Evolutionary conservation across 1,139 yeast species (phyloP).

Genomic region (Kluyveromyces sp.): DNA sequence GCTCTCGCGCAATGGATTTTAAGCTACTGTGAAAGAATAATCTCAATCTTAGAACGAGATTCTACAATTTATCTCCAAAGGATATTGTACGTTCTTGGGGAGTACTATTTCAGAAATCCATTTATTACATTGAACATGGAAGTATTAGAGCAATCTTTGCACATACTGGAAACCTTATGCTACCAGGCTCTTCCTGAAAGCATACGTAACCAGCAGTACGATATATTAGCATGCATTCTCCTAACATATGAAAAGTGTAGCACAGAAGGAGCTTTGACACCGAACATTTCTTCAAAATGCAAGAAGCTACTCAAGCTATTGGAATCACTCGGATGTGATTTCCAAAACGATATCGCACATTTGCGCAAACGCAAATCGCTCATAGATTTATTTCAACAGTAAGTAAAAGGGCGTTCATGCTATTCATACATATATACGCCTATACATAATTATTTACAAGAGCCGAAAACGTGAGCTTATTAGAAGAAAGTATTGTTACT

Average conservation of each 20-base stretch:
- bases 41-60: slow-evolving; percentile 9
- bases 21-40: slow-evolving; percentile 4
- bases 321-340: slow-evolving; percentile 13
- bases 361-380: slow-evolving; percentile 1
- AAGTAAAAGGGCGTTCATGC: background rate
- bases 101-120: slow-evolving; percentile 22
- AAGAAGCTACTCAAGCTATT: slow-evolving; percentile 5
- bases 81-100: slow-evolving; percentile 23
- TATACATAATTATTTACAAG: background rate
- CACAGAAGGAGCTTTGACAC: slow-evolving; percentile 18
- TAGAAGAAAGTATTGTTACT: background rate
- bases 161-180: slow-evolving; percentile 10
- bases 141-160: slow-evolving; percentile 12
- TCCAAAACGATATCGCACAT: slow-evolving; percentile 5
- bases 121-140: slow-evolving; percentile 18
- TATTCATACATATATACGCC: background rate
- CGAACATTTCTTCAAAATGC: slow-evolving; percentile 1
- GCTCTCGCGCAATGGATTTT: slow-evolving; percentile 15
- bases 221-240: slow-evolving; percentile 18
- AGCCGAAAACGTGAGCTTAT: too few relatives aligned
- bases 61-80: slow-evolving; percentile 20
- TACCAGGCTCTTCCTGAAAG: slow-evolving; percentile 15
- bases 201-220: slow-evolving; percentile 20
- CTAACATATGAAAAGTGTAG: slow-evolving; percentile 20
- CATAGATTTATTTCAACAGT: background rate